These are phyloP conservation scores for Metschnikowia arizonensis DNA, from an alignment of 805 yeast genomes.

Conservation along the genomic window DNA sequence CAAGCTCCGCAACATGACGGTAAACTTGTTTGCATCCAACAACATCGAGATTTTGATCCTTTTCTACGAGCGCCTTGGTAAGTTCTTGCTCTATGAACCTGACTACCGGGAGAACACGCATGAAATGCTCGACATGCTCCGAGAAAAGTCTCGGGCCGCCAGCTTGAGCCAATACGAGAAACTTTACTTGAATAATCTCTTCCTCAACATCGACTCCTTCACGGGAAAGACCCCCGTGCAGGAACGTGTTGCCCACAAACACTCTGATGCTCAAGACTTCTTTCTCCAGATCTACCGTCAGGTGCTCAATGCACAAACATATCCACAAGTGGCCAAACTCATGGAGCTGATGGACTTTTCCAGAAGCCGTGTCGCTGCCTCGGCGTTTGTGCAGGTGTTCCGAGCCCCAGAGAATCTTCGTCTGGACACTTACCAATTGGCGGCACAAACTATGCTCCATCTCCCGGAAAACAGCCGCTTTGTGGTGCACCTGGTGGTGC, in stretches of 20 bases:
- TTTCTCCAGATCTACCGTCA: constrained; percentile 13
- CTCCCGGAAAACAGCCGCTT: constrained; percentile 31
- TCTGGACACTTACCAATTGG: constrained; percentile 48
- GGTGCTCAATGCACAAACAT: constrained; percentile 5
- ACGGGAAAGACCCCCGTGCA: constrained; percentile 6
- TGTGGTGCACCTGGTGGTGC: constrained; percentile 49
- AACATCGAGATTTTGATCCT: constrained; percentile 67
- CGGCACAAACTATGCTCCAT: constrained; percentile 45
- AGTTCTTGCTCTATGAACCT: constrained; percentile 52
- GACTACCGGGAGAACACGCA: constrained; percentile 57
- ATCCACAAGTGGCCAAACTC: constrained; percentile 4
- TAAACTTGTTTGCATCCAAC: constrained; percentile 46
- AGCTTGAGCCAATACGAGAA: constrained; percentile 51
- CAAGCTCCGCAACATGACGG: constrained; percentile 58
- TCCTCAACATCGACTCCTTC: constrained; percentile 50
- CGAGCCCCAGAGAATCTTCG: constrained; percentile 58
- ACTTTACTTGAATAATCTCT: constrained; percentile 53
- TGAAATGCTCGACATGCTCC: constrained; percentile 57
- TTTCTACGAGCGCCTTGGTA: constrained; percentile 73
- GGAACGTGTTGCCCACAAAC: neutral
- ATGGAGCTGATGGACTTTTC: constrained; percentile 42
- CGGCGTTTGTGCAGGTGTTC: constrained; percentile 39
- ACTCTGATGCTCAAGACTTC: constrained; percentile 12
- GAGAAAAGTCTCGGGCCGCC: constrained; percentile 45
- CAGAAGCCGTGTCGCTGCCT: constrained; percentile 33